These are phyloP conservation scores for Amylostereum areolatum DNA, from an alignment of 1,284 basidiomycete species.

Conservation along the genomic window DNA sequence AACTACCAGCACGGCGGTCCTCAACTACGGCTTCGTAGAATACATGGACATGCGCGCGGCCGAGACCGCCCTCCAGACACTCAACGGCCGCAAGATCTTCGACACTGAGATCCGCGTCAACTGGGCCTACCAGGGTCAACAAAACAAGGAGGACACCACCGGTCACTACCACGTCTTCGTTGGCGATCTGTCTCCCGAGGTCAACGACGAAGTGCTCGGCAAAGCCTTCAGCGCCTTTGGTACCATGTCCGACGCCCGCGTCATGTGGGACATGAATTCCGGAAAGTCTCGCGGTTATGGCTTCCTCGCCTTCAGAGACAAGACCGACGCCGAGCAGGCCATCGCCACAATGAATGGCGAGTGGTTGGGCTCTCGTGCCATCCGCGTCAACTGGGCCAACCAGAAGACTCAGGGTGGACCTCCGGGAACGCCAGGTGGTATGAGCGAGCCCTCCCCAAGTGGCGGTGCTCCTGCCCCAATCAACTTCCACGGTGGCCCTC, in stretches of 20 bases:
- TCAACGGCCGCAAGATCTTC: constrained; percentile 97
- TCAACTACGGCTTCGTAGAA: constrained; percentile 98
- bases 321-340: constrained; percentile 95
- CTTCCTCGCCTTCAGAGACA: constrained; percentile 92
- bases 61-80: constrained; percentile 92
- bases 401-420: constrained; percentile 85
- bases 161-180: constrained; percentile 98
- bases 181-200: constrained; percentile 95
- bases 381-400: constrained; percentile 99
- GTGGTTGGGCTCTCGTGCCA: constrained; percentile 95
- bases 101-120: constrained; percentile 97
- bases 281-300: constrained; percentile 95
- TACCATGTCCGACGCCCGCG: constrained; percentile 91
- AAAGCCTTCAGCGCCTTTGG: constrained; percentile 96
- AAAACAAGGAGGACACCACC: constrained; percentile 95
- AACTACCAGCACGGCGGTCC: constrained; percentile 96
- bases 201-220: constrained; percentile 94
- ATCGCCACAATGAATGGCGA: constrained; percentile 99
- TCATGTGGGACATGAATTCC: constrained; percentile 99
- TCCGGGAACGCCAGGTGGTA: constrained; percentile 25
- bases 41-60: constrained; percentile 97
- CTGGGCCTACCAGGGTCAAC: constrained; percentile 96
- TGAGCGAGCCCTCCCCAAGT: constrained; percentile 36
- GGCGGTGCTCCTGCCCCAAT: constrained; percentile 74
- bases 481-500: constrained; percentile 81